Evolutionary conservation across 495 filamentous ascomycete species (phyloP), one percentile per base, ranked within the genome.

Genomic region (Neurospora tetrasperma): DNA sequence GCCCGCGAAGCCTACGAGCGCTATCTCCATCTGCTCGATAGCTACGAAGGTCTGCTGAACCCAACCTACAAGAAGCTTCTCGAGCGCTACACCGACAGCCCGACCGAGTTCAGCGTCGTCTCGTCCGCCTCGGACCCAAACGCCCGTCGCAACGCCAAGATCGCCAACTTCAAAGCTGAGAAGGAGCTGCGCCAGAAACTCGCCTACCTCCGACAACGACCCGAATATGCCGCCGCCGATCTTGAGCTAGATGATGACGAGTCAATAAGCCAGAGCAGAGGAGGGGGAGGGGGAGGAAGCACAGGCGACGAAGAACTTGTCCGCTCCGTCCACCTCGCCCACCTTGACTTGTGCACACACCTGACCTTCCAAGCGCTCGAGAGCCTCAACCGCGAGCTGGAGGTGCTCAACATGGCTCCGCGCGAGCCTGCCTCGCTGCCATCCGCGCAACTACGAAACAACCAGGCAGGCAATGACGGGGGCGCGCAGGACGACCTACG

Each of bases 361-460:
- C 90, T 92, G 78, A 85, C 93, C 14, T 97, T 98, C 77, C 91
- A 95, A 79, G 85, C 90, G 0, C 86, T 98, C 20, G 96, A 98
- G 78, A 86, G 92, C 14, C 86, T 98, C 42, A 89, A 90, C 31
- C 91, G 92, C 75, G 96, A 99, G 81, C 82, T 93, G 35, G 88
- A 94, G 20, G 91, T 99, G 75, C 85, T 99, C 4, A 87, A 90
- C 6, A 85, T 90, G 73, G 92, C 92, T 43, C 92, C 91, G 6
- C 54, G 27, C 27, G 82, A 83, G 11, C 84, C 87, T 2, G 83
- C 84, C 18, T 79, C 83, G 23, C 81, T 80, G 43, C 74, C 75
- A 2, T 75, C 76, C 31, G 48, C 20, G 48, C 54, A 66, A 18
- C 54, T 66, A 66, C 54, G 54, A 66, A 66, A 66, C 54, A 66